Base-by-base conservation (phyloP, 129 eudicot genomes). In the Escallonia rubra region DNA sequence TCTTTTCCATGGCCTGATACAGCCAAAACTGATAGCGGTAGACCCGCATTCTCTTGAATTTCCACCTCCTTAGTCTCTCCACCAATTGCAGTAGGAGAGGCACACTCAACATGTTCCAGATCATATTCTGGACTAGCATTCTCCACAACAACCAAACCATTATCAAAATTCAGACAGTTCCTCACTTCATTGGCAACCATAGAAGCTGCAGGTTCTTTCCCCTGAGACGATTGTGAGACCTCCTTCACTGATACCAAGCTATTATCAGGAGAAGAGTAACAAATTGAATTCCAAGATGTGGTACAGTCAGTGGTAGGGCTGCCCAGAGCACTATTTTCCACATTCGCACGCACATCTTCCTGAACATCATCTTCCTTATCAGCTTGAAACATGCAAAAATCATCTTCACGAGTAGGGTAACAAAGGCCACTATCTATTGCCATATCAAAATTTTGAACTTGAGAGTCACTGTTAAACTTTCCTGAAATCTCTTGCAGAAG, bases 401-500 rank as follows among this genome's bases (percentile, higher is more conserved):
- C 69, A 61, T 43, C 57, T 45, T 14, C 71, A 54, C 46, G 64
- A 23, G 38, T 39, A 72, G 16, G 46, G 7, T 52, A 8, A 67
- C 52, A 23, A 40, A 38, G 64, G 55, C 10, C 49, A 9, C 47
- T 39, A 65, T 47, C 60, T 55, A 45, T 8, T 3, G 54, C 52
- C 63, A 43, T 43, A n/a, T 80, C 64, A 57, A 83, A 72, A 56
- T 57, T 80, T 76, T 69, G 76, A 57, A 51, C 57, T 62, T 14
- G 74, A 71, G 52, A 67, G 43, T 55, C 42, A 41, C 46, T 15
- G 3, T 46, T 15, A 14, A 10, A 61, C 65, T 79, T 61, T 13
- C 51, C 70, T 0, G 74, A 56, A 10, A 64, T 59, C 38, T 66
- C 81, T 41, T 76, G 79, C 62, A 63, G 16, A 63, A n/a, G 40